A percentile compares a stretch with the other conserved stretches of the same genome.
phyloP scores from a whole-genome alignment of 495 filamentous ascomycete genomes.

The Oidiodendron maius region DNA sequence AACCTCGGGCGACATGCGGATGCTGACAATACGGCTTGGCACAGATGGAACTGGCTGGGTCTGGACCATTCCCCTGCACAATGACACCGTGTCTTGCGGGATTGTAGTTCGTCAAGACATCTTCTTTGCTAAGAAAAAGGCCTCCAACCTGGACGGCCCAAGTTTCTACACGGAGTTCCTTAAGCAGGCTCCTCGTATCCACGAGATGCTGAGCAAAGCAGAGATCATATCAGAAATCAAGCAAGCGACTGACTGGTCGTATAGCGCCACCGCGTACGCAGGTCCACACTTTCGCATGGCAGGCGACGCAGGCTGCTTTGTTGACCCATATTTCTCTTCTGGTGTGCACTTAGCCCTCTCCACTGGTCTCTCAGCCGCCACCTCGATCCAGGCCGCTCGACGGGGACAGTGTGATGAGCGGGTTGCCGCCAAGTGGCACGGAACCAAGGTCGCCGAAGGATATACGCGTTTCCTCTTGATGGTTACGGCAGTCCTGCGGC shows the following conservation, averaged over 20 bases:
- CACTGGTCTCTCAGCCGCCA: conserved; percentile 39
- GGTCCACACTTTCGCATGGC: conserved; percentile 30
- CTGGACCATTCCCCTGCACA: conserved; percentile 40
- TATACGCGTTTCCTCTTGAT: conserved; percentile 48
- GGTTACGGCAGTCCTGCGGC: conserved; percentile 36
- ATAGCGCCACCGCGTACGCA: conserved; percentile 30
- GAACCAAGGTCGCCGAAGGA: conserved; percentile 34
- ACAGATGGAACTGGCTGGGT: conserved; percentile 37
- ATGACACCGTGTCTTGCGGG: conserved; percentile 37
- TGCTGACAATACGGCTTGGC: background rate
- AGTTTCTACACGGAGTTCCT: conserved; percentile 37
- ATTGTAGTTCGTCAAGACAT: conserved; percentile 33
- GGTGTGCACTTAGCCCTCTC: conserved; percentile 43
- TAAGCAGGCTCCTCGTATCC: conserved; percentile 21
- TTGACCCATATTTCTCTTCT: conserved; percentile 39
- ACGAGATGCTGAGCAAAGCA: conserved; percentile 23
- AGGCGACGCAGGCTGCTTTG: conserved; percentile 40
- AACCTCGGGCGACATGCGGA: too few relatives aligned
- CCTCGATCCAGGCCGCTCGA: conserved; percentile 24
- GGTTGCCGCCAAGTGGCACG: conserved; percentile 39
- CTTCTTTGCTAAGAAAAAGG: conserved; percentile 21
- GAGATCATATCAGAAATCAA: conserved; percentile 27
- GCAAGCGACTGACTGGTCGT: conserved; percentile 36
- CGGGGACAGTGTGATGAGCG: conserved; percentile 33
- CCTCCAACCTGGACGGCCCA: conserved; percentile 16